phyloP scores from a whole-genome alignment of 345 rosid genomes.

The Eucalyptus pauciflora region DNA sequence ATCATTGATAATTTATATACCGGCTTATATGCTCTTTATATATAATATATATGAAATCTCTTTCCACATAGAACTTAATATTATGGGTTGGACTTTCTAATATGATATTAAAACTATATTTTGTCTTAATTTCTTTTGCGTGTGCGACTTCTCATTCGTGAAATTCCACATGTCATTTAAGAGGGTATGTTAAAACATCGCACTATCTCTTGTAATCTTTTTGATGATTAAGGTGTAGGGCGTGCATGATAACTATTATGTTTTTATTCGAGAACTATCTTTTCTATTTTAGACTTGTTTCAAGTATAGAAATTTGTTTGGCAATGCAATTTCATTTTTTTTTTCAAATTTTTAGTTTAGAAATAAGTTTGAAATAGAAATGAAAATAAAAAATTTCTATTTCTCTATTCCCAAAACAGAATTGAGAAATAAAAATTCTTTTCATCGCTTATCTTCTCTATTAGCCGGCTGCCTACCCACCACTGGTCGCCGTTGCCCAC shows the following conservation, averaged over 20 bases:
- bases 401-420: fast-evolving
- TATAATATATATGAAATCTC: not conserved
- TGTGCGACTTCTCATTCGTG: fast-evolving
- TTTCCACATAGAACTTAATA: not conserved
- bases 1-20: fast-evolving
- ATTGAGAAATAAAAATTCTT: too few relatives aligned
- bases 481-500: fast-evolving
- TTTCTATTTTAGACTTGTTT: fast-evolving
- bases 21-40: fast-evolving
- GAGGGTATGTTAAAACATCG: not conserved
- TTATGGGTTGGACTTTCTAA: fast-evolving
- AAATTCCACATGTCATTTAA: not conserved
- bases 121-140: fast-evolving
- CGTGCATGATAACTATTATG: fast-evolving
- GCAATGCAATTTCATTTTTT: too few relatives aligned
- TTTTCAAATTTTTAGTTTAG: fast-evolving
- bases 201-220: not conserved
- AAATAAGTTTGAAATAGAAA: fast-evolving
- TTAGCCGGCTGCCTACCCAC: fast-evolving
- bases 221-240: fast-evolving
- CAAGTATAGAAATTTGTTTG: fast-evolving
- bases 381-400: too few relatives aligned
- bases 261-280: fast-evolving
- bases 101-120: fast-evolving
- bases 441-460: fast-evolving